Base-by-base conservation (phyloP, 805 yeast species). In the Candida maris region DNA sequence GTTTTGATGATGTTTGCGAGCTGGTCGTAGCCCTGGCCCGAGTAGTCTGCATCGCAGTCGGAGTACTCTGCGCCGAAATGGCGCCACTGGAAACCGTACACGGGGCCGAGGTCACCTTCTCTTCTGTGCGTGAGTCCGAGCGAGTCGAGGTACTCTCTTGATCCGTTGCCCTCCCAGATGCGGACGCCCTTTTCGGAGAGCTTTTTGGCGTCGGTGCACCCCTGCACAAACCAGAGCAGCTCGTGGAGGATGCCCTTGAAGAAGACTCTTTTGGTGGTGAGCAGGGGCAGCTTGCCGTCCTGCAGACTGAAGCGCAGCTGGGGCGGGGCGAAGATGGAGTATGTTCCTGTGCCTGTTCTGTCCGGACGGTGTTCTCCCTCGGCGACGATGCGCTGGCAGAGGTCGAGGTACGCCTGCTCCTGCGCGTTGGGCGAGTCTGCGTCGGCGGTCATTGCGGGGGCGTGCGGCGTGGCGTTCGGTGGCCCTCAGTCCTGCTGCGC, bases 141-240 rank as follows among this genome's bases (percentile, higher is more conserved):
- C 4, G 77, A 72, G 58, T 93, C 97, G 37, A 93, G 67, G 57
- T 77, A 93, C 60, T 87, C 96, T 42, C 97, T 71, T 24, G 95
- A 85, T 8, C 97, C 98, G 59, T 93, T 93, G 13, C 98, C 98
- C 60, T 93, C 98, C 99, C 99, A 93, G 38, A 93, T 93, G 55
- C 79, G 89, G n/a, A 93, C 94, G 23, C 95, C 96, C 48, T 81
- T 75, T 3, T 81, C 94, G 12, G 81, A 67, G 28, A 93, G 67
- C 44, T 73, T 69, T 46, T 81, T 83, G 24, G 93, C 94, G 57
- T 91, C 94, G 0, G 99, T 93, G 44, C 81, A 76, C 1, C 97
- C 98, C 4, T 77, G 69, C 6, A 93, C 73, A 55, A 93, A 93
- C 99, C 99, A 93, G 10, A 93, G 69, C 20, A 93, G 68, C 59